These are phyloP conservation scores for Mycena sanguinolenta DNA, from an alignment of 768 basidiomycete genomes.

Conservation along the genomic window DNA sequence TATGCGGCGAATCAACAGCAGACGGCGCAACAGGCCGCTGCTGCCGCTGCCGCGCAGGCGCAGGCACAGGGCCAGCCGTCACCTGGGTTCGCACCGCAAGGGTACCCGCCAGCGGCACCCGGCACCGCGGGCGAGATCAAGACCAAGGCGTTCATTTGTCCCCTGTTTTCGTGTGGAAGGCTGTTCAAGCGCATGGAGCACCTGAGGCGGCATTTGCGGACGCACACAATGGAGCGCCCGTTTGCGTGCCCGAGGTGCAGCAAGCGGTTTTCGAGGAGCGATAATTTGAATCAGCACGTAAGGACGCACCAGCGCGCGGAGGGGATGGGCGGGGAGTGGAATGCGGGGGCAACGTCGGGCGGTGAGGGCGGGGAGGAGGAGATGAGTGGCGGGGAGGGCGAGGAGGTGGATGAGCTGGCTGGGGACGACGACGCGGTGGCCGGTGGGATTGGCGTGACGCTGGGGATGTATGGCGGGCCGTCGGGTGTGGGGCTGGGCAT, in stretches of 20 bases:
- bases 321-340: slow-evolving; percentile 41
- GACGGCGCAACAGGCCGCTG: slow-evolving; percentile 37
- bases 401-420: slow-evolving; percentile 44
- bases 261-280: slow-evolving; percentile 89
- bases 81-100: slow-evolving; percentile 20
- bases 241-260: slow-evolving; percentile 81
- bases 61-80: slow-evolving; percentile 33
- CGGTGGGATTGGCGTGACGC: slow-evolving; percentile 37
- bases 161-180: slow-evolving; percentile 86
- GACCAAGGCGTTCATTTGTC: slow-evolving; percentile 83
- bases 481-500: slow-evolving; percentile 32
- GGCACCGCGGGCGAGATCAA: slow-evolving; percentile 48
- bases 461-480: slow-evolving; percentile 42
- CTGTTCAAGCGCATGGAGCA: slow-evolving; percentile 95
- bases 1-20: slow-evolving; percentile 46
- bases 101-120: slow-evolving; percentile 12
- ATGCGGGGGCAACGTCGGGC: slow-evolving; percentile 39
- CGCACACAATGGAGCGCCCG: slow-evolving; percentile 91
- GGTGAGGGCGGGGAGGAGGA: slow-evolving; percentile 40
- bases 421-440: slow-evolving; percentile 46
- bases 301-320: slow-evolving; percentile 77
- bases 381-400: slow-evolving; percentile 39
- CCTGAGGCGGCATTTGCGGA: slow-evolving; percentile 87
- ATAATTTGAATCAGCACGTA: slow-evolving; percentile 90
- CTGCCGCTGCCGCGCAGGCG: slow-evolving; percentile 38